phyloP scores from a whole-genome alignment of 2,329 filamentous ascomycete species.

The Epichloe sylvatica region DNA sequence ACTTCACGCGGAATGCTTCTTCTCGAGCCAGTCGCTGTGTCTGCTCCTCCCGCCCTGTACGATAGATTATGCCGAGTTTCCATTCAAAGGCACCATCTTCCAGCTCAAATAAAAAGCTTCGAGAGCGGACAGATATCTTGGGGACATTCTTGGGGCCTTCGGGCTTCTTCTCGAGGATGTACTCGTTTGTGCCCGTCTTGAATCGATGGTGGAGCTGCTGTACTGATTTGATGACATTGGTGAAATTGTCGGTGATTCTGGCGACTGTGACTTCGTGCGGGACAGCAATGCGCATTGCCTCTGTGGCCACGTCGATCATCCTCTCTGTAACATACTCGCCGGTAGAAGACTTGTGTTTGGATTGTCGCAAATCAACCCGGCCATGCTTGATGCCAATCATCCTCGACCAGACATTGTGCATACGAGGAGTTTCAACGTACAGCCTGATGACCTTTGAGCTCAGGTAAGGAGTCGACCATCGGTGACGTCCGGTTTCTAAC shows the following conservation, averaged over 20 bases:
- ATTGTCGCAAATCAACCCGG: constrained; percentile 67
- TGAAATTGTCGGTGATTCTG: constrained; percentile 83
- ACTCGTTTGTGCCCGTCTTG: constrained; percentile 73
- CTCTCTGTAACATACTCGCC: constrained; percentile 55
- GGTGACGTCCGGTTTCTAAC: constrained; percentile 68
- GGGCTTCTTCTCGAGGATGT: constrained; percentile 71
- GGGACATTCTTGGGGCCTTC: constrained; percentile 79
- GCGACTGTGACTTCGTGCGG: constrained; percentile 86
- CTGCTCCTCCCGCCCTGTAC: constrained; percentile 77
- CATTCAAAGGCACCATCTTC: constrained; percentile 96
- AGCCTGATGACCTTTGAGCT: constrained; percentile 66
- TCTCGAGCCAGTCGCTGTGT: constrained; percentile 79
- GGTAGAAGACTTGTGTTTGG: constrained; percentile 49
- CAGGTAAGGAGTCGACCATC: constrained; percentile 76
- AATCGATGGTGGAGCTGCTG: constrained; percentile 91
- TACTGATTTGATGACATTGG: constrained; percentile 74
- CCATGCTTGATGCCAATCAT: constrained; percentile 71
- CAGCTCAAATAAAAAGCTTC: constrained; percentile 75
- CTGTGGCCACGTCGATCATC: constrained; percentile 69
- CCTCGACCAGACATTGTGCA: constrained; percentile 73
- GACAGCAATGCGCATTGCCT: constrained; percentile 75
- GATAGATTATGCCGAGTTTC: constrained; percentile 90
- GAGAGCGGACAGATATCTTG: constrained; percentile 68
- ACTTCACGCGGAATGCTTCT: constrained; percentile 77
- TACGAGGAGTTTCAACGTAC: constrained; percentile 74